A percentile compares a stretch with the other conserved stretches of the same genome.
Conservation (phyloP, 805 yeast species). For the Scheffersomyces coipomensis region DNA sequence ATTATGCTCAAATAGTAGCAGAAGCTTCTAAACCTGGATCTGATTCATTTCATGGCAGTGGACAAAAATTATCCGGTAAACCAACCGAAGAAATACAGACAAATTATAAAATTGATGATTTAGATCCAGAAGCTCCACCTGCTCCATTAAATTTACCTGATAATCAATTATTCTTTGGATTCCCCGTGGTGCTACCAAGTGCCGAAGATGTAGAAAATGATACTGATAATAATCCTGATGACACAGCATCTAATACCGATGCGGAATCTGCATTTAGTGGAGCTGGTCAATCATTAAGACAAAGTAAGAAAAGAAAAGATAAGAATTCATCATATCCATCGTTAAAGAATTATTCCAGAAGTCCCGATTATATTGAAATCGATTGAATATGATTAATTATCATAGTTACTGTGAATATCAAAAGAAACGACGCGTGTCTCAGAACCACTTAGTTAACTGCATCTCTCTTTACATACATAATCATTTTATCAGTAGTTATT, state of each 20-base stretch:
- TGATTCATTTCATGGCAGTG: slow-evolving; percentile 53
- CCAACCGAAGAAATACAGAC: slow-evolving; percentile 20
- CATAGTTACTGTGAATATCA: neutral
- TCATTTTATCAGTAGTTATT: too few relatives aligned
- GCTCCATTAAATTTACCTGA: slow-evolving; percentile 72
- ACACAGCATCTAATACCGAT: slow-evolving; percentile 22
- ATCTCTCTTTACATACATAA: too few relatives aligned
- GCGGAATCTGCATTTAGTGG: slow-evolving; percentile 47
- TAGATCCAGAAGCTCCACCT: slow-evolving; percentile 61
- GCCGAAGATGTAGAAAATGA: slow-evolving; percentile 30
- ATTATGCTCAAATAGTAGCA: slow-evolving; percentile 59
- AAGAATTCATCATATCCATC: slow-evolving; percentile 46
- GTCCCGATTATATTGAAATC: slow-evolving; percentile 80
- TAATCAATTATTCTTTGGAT: slow-evolving; percentile 92
- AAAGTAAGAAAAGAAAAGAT: slow-evolving; percentile 68
- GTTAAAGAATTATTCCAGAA: slow-evolving; percentile 61
- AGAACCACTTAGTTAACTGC: too few relatives aligned
- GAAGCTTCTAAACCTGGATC: slow-evolving; percentile 28
- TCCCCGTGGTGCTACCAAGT: slow-evolving; percentile 60
- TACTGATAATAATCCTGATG: slow-evolving; percentile 23
- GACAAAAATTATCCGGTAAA: slow-evolving; percentile 71
- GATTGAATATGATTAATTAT: too few relatives aligned
- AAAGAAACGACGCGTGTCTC: too few relatives aligned
- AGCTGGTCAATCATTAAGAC: slow-evolving; percentile 73
- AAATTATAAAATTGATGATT: slow-evolving; percentile 35